Base-by-base conservation (phyloP, 768 basidiomycete species). In the Kondoa subrosea region DNA sequence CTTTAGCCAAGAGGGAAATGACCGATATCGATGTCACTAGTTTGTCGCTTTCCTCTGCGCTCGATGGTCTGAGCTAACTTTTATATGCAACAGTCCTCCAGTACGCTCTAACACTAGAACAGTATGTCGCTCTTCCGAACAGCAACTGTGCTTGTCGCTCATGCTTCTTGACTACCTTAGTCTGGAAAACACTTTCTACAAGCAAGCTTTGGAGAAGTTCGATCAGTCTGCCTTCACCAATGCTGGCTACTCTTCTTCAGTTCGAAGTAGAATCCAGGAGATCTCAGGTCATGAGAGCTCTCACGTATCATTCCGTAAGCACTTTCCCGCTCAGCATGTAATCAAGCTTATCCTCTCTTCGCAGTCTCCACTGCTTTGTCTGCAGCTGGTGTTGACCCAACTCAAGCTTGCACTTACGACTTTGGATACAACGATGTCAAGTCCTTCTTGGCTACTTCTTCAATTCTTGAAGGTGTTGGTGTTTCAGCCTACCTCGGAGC, bases 401-500 rank as follows among this genome's bases (percentile, higher is more conserved):
- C 50, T 4, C 50, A 25, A 26, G 17, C 26, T 3, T 69, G 68
- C 66, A 75, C 78, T 16, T 87, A 87, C 76, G 72, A 72, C 57
- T 85, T 87, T 77, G 78, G 81, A 16, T 80, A 82, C 73, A 78
- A 77, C 40, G 78, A 80, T 66, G 76, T 81, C 17, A 74, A 74
- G 33, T 77, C 80, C 1, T 85, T 86, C 76, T 72, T 81, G 31
- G 69, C 80, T 12, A 75, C 81, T 26, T 79, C 82, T 30, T 77
- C 78, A 57, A 76, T 80, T 30, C 76, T 87, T 34, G 84, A 85
- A 76, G 81, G 79, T 34, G 81, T 86, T 56, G 78, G 77, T 12
- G 60, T 67, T 26, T 80, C 82, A 4, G 84, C 84, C 4, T 86
- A 85, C 73, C 79, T 82, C 67, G 86, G 86, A 21, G 81, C 82